A percentile compares a stretch with the other conserved stretches of the same genome.
These are phyloP conservation scores for Mycocentrospora acerina DNA, from an alignment of 2,329 filamentous ascomycete species.

Conservation along the genomic window DNA sequence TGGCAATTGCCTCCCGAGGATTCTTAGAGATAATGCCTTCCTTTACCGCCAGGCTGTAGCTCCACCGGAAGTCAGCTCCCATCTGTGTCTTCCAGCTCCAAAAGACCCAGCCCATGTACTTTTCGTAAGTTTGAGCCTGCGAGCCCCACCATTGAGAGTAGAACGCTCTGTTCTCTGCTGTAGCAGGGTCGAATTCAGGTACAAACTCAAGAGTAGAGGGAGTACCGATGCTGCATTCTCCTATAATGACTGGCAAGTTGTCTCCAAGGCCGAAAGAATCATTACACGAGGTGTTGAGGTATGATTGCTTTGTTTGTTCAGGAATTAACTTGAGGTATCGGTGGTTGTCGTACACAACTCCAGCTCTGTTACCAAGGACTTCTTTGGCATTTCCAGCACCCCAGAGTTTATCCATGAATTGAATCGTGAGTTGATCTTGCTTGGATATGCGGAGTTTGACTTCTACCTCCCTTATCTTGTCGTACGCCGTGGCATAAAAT, in stretches of 20 bases:
- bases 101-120: slow-evolving; percentile 58
- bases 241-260: slow-evolving; percentile 52
- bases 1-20: slow-evolving; percentile 9
- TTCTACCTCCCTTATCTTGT: slow-evolving; percentile 53
- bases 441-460: slow-evolving; percentile 44
- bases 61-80: slow-evolving; percentile 52
- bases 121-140: slow-evolving; percentile 58
- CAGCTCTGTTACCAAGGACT: slow-evolving; percentile 45
- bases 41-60: slow-evolving; percentile 45
- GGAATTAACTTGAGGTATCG: slow-evolving; percentile 60
- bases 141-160: slow-evolving; percentile 61
- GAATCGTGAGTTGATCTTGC: slow-evolving; percentile 55
- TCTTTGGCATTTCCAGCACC: slow-evolving; percentile 56
- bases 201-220: slow-evolving; percentile 52
- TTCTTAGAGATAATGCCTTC: slow-evolving; percentile 22
- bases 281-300: slow-evolving; percentile 55
- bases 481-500: slow-evolving; percentile 54
- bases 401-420: slow-evolving; percentile 58
- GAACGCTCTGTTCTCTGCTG: slow-evolving; percentile 46
- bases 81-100: slow-evolving; percentile 62
- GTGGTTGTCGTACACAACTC: slow-evolving; percentile 60
- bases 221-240: slow-evolving; percentile 60
- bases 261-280: slow-evolving; percentile 46
- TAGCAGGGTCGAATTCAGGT: slow-evolving; percentile 45
- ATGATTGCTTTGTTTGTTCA: slow-evolving; percentile 49